These are phyloP conservation scores for Alternaria sp. DNA, from an alignment of 2,329 filamentous ascomycete species.

Conservation along the genomic window DNA sequence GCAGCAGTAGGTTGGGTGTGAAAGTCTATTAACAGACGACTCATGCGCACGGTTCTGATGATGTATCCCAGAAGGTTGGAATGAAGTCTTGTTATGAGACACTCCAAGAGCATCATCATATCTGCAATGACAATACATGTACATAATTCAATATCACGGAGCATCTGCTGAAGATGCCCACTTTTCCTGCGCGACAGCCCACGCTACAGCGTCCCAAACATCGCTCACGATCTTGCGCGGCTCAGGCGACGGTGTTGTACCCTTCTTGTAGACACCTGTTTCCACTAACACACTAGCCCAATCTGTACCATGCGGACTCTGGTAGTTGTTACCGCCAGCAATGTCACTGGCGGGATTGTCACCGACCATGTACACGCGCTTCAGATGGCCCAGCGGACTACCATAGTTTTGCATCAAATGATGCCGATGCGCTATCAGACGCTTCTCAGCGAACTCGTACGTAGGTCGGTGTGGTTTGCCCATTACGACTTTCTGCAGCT, in stretches of 20 bases:
- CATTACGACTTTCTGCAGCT: slow-evolving; percentile 70
- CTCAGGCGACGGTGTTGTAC: slow-evolving; percentile 62
- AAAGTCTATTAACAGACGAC: neutral
- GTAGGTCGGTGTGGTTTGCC: slow-evolving; percentile 83
- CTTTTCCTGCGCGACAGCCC: slow-evolving; percentile 67
- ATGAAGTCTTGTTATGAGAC: neutral
- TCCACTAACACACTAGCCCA: slow-evolving; percentile 81
- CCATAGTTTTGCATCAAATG: slow-evolving; percentile 50
- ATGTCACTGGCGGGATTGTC: slow-evolving; percentile 82
- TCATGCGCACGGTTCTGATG: neutral
- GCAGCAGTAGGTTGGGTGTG: neutral
- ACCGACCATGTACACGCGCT: slow-evolving; percentile 91
- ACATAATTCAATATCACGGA: neutral
- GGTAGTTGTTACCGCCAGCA: slow-evolving; percentile 79
- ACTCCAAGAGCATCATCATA: neutral
- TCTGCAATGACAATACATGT: neutral
- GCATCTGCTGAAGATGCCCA: slow-evolving; percentile 40
- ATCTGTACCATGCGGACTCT: slow-evolving; percentile 69
- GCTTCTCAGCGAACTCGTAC: slow-evolving; percentile 82
- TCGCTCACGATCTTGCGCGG: slow-evolving; percentile 74
- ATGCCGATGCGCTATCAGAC: slow-evolving; percentile 68
- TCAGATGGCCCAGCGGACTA: slow-evolving; percentile 57
- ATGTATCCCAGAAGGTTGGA: neutral
- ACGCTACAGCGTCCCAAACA: slow-evolving; percentile 77
- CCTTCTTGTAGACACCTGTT: slow-evolving; percentile 76